These are phyloP conservation scores for Tephrocybe sp. DNA, from an alignment of 768 basidiomycete species.

Conservation along the genomic window DNA sequence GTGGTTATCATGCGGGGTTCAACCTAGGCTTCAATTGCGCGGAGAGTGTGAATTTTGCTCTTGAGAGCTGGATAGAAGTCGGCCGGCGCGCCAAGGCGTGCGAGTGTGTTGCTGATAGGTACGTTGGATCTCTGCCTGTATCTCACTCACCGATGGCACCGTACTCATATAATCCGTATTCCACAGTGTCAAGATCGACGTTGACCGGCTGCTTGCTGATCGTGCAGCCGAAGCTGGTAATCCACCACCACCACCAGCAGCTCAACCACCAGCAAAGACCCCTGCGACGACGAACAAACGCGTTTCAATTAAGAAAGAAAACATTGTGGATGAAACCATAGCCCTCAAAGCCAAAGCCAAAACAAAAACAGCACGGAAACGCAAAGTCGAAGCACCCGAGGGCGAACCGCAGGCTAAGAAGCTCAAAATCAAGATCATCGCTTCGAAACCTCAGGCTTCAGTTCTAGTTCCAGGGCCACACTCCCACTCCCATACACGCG, in stretches of 20 bases:
- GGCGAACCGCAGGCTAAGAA: conserved; percentile 46
- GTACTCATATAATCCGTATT: neutral
- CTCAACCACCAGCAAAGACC: neutral
- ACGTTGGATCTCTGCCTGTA: conserved; percentile 8
- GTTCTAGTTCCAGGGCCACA: too few relatives aligned
- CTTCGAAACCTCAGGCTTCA: conserved; percentile 25
- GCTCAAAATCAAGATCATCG: conserved; percentile 36
- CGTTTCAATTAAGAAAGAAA: conserved; percentile 20
- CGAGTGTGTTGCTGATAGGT: conserved; percentile 75
- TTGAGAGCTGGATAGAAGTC: conserved; percentile 91
- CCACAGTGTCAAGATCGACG: conserved; percentile 86
- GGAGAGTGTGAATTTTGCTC: conserved; percentile 95
- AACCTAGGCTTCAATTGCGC: conserved; percentile 96
- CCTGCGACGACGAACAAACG: conserved; percentile 15
- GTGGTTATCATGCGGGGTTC: conserved; percentile 96
- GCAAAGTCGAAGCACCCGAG: conserved; percentile 35
- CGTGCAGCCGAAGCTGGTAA: conserved; percentile 46
- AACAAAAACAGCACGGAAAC: conserved; percentile 37
- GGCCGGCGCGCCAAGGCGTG: conserved; percentile 80
- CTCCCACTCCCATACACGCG: conserved; percentile 13
- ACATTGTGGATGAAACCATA: conserved; percentile 21
- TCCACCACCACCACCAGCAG: conserved; percentile 7
- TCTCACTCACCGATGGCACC: neutral
- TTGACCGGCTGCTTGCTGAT: conserved; percentile 78
- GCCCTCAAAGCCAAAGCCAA: conserved; percentile 36